Evolutionary conservation across 305 asterid genomes (phyloP), one percentile per base, ranked within the genome.

Genomic region (Fraxinus velutina): DNA sequence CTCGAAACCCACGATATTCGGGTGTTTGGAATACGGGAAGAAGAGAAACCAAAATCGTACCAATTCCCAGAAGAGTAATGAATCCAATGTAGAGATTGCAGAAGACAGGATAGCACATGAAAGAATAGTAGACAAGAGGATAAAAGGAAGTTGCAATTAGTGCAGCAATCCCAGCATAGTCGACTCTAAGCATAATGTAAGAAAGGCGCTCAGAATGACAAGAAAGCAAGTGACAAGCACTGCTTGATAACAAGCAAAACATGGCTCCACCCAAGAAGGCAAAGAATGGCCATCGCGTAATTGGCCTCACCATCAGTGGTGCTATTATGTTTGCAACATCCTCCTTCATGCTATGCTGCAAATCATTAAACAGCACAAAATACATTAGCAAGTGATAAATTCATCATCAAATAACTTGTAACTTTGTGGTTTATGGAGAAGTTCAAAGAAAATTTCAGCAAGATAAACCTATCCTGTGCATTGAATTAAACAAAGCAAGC

Each of bases 221-320:
- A 15, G 93, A 92, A 68, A 96, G 92, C 76, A 94, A 83, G 90
- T 96, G 99, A 87, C 99, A 96, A 0, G 90, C 81, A 87, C 98
- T 94, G 91, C 99, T 94, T 74, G 99, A 90, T 30, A 96, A 88
- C 82, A 96, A 86, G 91, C 98, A 96, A 74, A 93, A 94, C 99
- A 96, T 94, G 74, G 99, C 99, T 79, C 98, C 98, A 1, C 98
- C 97, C 86, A 96, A 83, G 92, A 96, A 96, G 15, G 92, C 96
- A 24, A 91, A 96, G 90, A 96, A 96, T 3, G 99, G 98, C 99
- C 98, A 96, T 19, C 98, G 97, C 1, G 99, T 94, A 81, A 96
- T 92, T 77, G 98, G 99, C 79, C 92, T 82, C 29, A 89, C 83
- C 88, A 91, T 60, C 60, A 94, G 76, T 47, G 99, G 98, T 22